phyloP scores from a whole-genome alignment of 2,329 filamentous ascomycete species.

The Dryadomyces quercivorus region DNA sequence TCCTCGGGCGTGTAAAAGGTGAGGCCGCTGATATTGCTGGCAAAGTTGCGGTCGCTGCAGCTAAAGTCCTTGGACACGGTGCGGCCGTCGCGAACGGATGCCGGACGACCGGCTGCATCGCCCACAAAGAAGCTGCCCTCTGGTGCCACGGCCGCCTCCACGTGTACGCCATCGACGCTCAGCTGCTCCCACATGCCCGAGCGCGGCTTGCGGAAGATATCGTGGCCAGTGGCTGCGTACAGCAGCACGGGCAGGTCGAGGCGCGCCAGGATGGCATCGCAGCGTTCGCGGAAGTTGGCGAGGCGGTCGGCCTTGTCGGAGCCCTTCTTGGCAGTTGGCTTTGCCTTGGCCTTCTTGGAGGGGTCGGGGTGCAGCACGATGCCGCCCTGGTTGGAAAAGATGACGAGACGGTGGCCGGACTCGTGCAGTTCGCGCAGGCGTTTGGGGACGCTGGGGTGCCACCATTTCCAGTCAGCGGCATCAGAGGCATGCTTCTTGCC shows the following conservation, averaged over 20 bases:
- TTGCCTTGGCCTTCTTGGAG: conserved; percentile 39
- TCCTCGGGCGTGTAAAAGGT: conserved; percentile 80
- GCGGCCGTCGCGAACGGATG: conserved; percentile 55
- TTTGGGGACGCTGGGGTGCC: conserved; percentile 58
- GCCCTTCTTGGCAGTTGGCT: conserved; percentile 45
- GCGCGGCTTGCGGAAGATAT: conserved; percentile 77
- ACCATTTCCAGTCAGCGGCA: conserved; percentile 88
- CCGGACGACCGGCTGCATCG: conserved; percentile 59
- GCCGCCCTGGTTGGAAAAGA: conserved; percentile 84
- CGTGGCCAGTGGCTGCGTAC: conserved; percentile 76
- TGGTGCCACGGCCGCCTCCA: conserved; percentile 51
- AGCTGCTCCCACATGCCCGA: conserved; percentile 73
- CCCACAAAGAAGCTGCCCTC: conserved; percentile 73
- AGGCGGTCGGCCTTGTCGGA: conserved; percentile 41
- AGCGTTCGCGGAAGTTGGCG: conserved; percentile 72
- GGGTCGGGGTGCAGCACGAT: conserved; percentile 52
- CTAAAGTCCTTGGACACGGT: conserved; percentile 70
- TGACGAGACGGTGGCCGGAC: conserved; percentile 59
- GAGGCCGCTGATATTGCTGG: conserved; percentile 72
- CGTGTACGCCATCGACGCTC: conserved; percentile 31
- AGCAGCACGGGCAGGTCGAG: conserved; percentile 66
- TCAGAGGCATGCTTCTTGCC: conserved; percentile 66
- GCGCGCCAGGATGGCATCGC: conserved; percentile 52
- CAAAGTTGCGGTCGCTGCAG: conserved; percentile 65
- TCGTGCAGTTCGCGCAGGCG: conserved; percentile 55